Evolutionary conservation across 306 rosid genomes (phyloP).

Genomic region (Prinsepia uniflora): DNA sequence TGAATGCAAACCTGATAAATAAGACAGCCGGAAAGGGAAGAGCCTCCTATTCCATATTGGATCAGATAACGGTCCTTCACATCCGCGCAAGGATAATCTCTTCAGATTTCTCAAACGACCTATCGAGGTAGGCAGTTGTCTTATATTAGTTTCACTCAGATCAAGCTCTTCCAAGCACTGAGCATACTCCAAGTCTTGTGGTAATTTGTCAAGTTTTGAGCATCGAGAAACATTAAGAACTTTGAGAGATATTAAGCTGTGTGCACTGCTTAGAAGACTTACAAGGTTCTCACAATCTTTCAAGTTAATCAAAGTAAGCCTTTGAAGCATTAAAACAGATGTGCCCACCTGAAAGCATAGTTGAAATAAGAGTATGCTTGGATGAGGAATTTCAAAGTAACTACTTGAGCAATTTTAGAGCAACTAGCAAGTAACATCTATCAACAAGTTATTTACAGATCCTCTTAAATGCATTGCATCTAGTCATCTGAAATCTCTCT

Average conservation of each 20-base stretch:
- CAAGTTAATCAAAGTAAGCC: slow-evolving; percentile 2
- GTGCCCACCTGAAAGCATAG: neutral
- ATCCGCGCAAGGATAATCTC: neutral
- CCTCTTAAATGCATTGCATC: too few species aligned
- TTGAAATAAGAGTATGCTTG: too few species aligned
- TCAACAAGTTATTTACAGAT: too few species aligned
- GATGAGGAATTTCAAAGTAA: too few species aligned
- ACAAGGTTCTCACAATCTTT: neutral
- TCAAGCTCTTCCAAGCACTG: slow-evolving; percentile 16
- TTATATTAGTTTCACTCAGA: slow-evolving; percentile 9
- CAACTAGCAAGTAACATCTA: too few species aligned
- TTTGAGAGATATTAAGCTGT: slow-evolving; percentile 10
- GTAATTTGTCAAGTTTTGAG: slow-evolving; percentile 5
- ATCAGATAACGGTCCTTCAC: neutral
- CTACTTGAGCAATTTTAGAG: too few species aligned
- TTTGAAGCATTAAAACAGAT: neutral
- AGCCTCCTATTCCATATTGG: neutral
- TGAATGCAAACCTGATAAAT: neutral
- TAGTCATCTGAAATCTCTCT: too few species aligned
- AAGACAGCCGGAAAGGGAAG: slow-evolving; percentile 3
- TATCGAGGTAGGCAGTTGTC: neutral
- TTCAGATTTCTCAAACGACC: slow-evolving; percentile 4
- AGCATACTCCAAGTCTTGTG: slow-evolving; percentile 10
- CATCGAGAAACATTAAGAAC: neutral
- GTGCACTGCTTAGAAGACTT: neutral